phyloP scores from a whole-genome alignment of 805 yeast genomes.

The Teunomyces stri region DNA sequence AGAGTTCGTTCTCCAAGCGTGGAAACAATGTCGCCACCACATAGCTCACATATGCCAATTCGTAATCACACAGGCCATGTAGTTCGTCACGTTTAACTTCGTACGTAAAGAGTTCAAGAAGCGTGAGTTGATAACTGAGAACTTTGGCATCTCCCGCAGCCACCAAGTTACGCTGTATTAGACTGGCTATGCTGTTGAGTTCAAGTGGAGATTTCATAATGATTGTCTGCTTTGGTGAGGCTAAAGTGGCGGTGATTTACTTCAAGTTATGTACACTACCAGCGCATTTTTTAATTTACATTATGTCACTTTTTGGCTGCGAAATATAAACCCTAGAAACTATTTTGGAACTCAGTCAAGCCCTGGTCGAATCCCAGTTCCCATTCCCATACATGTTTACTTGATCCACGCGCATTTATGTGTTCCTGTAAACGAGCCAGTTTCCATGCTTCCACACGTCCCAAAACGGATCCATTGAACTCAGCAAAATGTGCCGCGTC shows the following conservation, averaged over 20 bases:
- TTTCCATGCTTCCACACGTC: slow-evolving; percentile 72
- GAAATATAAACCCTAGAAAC: neutral
- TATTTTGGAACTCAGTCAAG: slow-evolving; percentile 34
- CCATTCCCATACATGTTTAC: slow-evolving; percentile 79
- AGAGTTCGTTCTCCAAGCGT: slow-evolving; percentile 5
- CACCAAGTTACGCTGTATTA: neutral
- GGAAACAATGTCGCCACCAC: slow-evolving; percentile 12
- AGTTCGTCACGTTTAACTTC: slow-evolving; percentile 26
- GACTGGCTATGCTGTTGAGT: slow-evolving; percentile 4
- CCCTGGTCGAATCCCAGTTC: slow-evolving; percentile 81
- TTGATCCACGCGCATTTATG: slow-evolving; percentile 49
- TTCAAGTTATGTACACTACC: neutral
- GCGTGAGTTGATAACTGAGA: slow-evolving; percentile 25
- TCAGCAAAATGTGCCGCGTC: slow-evolving; percentile 70
- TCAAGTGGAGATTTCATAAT: neutral
- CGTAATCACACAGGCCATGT: slow-evolving; percentile 38
- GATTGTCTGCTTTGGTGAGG: no score
- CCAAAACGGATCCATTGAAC: slow-evolving; percentile 68
- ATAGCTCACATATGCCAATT: slow-evolving; percentile 31
- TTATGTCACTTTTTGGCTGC: neutral
- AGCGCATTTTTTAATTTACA: neutral
- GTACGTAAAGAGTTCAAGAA: slow-evolving; percentile 34
- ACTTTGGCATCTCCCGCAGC: slow-evolving; percentile 12
- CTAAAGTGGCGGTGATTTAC: neutral
- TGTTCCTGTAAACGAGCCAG: slow-evolving; percentile 63